Percentiles rank a stretch among this genome's conserved stretches.
Evolutionary conservation across 768 basidiomycete species (phyloP).

Genomic region (Cantharellus anzutake): DNA sequence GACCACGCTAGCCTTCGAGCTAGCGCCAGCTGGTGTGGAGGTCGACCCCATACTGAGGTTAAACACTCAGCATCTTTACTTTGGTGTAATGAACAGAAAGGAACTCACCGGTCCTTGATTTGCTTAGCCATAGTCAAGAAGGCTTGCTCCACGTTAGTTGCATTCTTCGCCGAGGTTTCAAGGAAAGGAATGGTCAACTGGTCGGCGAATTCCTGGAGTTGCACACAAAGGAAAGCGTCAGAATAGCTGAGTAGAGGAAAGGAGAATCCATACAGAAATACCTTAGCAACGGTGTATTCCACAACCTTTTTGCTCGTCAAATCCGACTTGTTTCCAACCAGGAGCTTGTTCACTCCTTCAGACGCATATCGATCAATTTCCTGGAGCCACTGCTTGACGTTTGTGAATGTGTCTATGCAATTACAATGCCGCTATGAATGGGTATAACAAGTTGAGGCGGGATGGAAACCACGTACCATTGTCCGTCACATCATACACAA

Average conservation of each 20-base stretch:
- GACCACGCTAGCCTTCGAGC: conserved; percentile 66
- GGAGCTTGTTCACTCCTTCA: conserved; percentile 94
- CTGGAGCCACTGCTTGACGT: conserved; percentile 89
- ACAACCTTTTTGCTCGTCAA: conserved; percentile 93
- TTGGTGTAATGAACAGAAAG: not conserved
- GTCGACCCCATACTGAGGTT: conserved; percentile 56
- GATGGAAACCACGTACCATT: conserved; percentile 31
- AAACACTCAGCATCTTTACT: not conserved
- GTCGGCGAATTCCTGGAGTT: conserved; percentile 72
- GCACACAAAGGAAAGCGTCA: not conserved
- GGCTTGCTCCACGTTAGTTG: conserved; percentile 96
- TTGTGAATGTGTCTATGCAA: conserved; percentile 67
- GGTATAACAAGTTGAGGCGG: not conserved
- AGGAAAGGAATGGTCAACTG: conserved; percentile 87
- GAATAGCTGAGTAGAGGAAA: no score
- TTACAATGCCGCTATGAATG: not conserved
- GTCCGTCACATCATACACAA: conserved; percentile 97
- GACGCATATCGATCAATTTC: conserved; percentile 94
- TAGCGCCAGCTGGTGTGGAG: conserved; percentile 40
- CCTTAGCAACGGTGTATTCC: conserved; percentile 76
- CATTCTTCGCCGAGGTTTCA: conserved; percentile 98
- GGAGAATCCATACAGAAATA: conserved; percentile 11
- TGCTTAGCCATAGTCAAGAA: conserved; percentile 98
- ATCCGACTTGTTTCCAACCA: conserved; percentile 98
- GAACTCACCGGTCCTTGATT: conserved; percentile 67